These are phyloP conservation scores for Alternaria sp. DNA, from an alignment of 2,329 filamentous ascomycete species.

Conservation along the genomic window DNA sequence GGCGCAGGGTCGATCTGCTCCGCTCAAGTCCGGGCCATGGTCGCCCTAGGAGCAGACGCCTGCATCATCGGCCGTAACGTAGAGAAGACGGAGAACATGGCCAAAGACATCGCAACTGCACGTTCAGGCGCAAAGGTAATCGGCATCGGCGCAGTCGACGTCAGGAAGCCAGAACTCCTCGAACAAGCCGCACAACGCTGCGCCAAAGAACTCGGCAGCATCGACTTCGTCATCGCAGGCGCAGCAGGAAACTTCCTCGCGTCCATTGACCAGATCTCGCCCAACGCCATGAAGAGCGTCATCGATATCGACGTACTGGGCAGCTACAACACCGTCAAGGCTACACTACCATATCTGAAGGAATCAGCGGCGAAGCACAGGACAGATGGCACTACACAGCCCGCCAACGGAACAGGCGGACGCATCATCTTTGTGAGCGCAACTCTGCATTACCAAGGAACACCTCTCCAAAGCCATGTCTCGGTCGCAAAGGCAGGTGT, in stretches of 20 bases:
- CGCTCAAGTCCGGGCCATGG: conserved; percentile 89
- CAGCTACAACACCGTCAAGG: conserved; percentile 94
- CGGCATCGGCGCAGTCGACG: conserved; percentile 78
- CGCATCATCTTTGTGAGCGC: conserved; percentile 91
- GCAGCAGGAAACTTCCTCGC: conserved; percentile 96
- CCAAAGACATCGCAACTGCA: conserved; percentile 81
- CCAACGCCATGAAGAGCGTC: conserved; percentile 93
- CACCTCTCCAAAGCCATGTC: conserved; percentile 88
- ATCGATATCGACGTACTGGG: conserved; percentile 96
- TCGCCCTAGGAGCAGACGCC: conserved; percentile 89
- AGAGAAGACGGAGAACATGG: conserved; percentile 83
- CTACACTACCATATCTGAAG: conserved; percentile 82
- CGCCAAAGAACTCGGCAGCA: conserved; percentile 80
- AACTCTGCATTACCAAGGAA: conserved; percentile 88
- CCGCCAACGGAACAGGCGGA: conserved; percentile 69
- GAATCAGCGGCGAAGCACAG: conserved; percentile 72
- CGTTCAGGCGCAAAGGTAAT: conserved; percentile 83
- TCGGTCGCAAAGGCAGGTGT: conserved; percentile 89
- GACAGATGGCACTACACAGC: conserved; percentile 63
- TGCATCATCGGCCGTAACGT: conserved; percentile 92
- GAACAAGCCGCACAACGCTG: conserved; percentile 80
- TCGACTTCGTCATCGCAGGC: conserved; percentile 94
- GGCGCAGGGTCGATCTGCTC: conserved; percentile 94
- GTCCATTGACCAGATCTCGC: conserved; percentile 78
- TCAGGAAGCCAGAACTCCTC: conserved; percentile 71